Percentiles rank a stretch among this genome's conserved stretches.
Evolutionary conservation across 1,139 yeast species (phyloP).

Genomic region (Blastobotrys petasosporus): DNA sequence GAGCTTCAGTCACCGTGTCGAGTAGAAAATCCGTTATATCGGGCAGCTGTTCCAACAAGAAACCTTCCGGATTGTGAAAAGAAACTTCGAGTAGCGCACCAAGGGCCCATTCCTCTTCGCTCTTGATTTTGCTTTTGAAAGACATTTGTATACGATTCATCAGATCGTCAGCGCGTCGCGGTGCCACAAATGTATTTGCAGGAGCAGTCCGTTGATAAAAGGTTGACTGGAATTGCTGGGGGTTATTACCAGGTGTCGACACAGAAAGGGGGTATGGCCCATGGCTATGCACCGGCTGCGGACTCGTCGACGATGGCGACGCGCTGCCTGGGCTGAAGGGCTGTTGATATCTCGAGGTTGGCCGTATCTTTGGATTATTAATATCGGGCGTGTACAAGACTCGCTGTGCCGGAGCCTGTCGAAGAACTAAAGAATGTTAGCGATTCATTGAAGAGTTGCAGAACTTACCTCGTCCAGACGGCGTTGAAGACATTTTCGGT

Average conservation of each 20-base stretch:
- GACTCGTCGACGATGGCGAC: neutral
- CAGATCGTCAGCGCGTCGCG: slow-evolving; percentile 9
- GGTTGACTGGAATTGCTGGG: slow-evolving; percentile 29
- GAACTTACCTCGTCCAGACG: slow-evolving; percentile 3
- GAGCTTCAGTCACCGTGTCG: slow-evolving; percentile 5
- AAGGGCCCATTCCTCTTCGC: slow-evolving; percentile 64
- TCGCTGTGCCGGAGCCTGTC: slow-evolving; percentile 15
- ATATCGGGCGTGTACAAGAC: slow-evolving; percentile 16
- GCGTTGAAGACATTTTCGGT: slow-evolving; percentile 4
- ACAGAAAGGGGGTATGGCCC: slow-evolving; percentile 30
- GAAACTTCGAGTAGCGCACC: slow-evolving; percentile 54
- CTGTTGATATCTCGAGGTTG: slow-evolving; percentile 12
- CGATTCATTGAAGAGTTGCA: neutral
- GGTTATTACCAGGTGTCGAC: slow-evolving; percentile 33
- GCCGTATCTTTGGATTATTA: slow-evolving; percentile 10
- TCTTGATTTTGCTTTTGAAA: slow-evolving; percentile 50
- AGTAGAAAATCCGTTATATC: slow-evolving; percentile 10
- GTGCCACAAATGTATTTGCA: slow-evolving; percentile 1
- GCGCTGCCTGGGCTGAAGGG: slow-evolving; percentile 6
- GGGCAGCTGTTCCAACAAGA: slow-evolving; percentile 43
- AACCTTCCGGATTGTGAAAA: slow-evolving; percentile 42
- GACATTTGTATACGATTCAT: slow-evolving; percentile 59
- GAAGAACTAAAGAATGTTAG: slow-evolving; percentile 11
- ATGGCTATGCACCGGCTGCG: neutral
- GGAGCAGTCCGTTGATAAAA: slow-evolving; percentile 17